Evolutionary conservation across 495 filamentous ascomycete species (phyloP).

Genomic region (Penicillium crystallinum): DNA sequence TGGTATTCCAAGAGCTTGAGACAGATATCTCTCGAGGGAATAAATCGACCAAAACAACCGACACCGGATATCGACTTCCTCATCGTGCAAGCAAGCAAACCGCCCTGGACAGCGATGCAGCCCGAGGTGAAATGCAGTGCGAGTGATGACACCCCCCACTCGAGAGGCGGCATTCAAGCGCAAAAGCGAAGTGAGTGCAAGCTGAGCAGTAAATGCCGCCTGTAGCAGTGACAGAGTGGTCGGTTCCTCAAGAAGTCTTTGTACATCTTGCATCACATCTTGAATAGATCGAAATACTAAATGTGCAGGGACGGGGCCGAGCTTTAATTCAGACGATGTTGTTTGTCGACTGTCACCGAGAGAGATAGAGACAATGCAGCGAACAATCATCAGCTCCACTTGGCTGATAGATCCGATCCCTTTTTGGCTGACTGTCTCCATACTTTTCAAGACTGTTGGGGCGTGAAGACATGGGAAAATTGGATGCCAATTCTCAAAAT

Average conservation of each 20-base stretch:
- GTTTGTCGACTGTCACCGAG: constrained; percentile 30
- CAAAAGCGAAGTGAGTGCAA: constrained; percentile 43
- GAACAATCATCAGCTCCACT: constrained; percentile 34
- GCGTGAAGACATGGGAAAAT: constrained; percentile 44
- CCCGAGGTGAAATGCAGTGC: constrained; percentile 44
- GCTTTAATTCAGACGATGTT: constrained; percentile 5
- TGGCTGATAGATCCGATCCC: constrained; percentile 18
- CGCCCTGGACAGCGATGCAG: constrained; percentile 46
- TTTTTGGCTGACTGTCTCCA: constrained; percentile 28
- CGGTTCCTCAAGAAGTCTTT: constrained; percentile 30
- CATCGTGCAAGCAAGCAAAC: constrained; percentile 33
- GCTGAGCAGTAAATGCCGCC: constrained; percentile 39
- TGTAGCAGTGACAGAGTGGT: constrained; percentile 38
- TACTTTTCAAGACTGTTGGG: constrained; percentile 32
- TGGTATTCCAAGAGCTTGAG: constrained; percentile 46
- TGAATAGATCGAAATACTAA: constrained; percentile 36
- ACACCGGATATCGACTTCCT: constrained; percentile 36
- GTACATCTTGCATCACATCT: constrained; percentile 34
- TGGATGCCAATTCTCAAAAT: constrained; percentile 47
- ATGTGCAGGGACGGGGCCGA: constrained; percentile 22
- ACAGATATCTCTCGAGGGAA: constrained; percentile 44
- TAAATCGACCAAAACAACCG: constrained; percentile 50
- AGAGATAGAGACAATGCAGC: constrained; percentile 44
- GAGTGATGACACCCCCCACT: constrained; percentile 41
- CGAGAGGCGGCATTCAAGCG: constrained; percentile 46